A percentile compares a stretch with the other conserved stretches of the same genome.
These are phyloP conservation scores for Cucurbitaria berberidis DNA, from an alignment of 2,329 filamentous ascomycete species.

Conservation along the genomic window DNA sequence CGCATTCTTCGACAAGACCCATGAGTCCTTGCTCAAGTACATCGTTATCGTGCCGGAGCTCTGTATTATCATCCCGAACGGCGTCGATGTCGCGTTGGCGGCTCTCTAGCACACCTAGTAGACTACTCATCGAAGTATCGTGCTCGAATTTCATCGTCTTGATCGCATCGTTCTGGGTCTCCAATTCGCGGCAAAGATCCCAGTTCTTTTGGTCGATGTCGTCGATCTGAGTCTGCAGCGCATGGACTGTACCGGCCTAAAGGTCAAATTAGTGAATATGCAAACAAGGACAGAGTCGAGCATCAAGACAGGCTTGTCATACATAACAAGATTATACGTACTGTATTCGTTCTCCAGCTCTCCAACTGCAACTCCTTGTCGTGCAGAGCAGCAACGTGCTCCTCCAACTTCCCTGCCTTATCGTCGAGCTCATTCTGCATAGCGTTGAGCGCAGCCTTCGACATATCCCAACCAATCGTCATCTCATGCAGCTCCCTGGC, in stretches of 20 bases:
- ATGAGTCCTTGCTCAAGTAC: neutral
- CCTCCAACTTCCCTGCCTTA: neutral
- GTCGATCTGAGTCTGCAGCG: neutral
- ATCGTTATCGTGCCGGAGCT: neutral
- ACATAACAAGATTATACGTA: too few species aligned
- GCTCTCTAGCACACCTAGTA: neutral
- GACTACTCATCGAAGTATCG: too few species aligned
- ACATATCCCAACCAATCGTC: neutral
- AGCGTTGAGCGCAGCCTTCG: neutral
- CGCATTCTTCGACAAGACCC: neutral
- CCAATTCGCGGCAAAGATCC: too few species aligned
- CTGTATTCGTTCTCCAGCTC: neutral
- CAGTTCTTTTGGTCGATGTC: too few species aligned
- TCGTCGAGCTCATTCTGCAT: neutral
- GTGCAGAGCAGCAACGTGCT: neutral
- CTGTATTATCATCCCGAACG: neutral
- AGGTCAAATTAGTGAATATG: neutral
- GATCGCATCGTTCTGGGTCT: too few species aligned
- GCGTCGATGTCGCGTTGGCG: neutral
- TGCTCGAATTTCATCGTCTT: too few species aligned
- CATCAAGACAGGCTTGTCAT: too few species aligned
- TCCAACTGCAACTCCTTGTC: neutral
- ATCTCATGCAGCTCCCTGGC: conserved; percentile 5
- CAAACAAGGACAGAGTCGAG: too few species aligned
- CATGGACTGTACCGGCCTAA: neutral